Base-by-base conservation (phyloP, 2,329 filamentous ascomycete genomes). In the Hypoxylon sp. region DNA sequence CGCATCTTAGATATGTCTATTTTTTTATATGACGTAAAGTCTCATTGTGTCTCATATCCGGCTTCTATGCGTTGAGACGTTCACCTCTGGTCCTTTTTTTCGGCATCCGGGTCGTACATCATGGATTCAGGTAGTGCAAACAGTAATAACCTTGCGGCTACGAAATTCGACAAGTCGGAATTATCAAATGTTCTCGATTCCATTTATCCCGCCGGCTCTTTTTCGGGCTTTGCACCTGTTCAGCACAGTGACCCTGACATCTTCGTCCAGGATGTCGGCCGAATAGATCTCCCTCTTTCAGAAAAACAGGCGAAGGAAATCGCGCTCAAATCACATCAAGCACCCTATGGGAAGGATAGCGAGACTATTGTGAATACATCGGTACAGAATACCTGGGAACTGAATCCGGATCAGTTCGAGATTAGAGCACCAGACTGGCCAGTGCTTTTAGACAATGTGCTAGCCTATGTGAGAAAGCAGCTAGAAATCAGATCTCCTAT, bases 331-430 rank as follows among this genome's bases (percentile, higher is more conserved):
- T 72, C 74, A 7, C 72, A 66, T 2, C 75, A 78, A 45, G 77
- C 76, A 0, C 80, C 82, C 1, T 81, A 74, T 53, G 80, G 80
- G 4, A 82, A 79, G 60, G 81, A 79, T 1, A 78, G 72, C 21
- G 74, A 82, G 7, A 82, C 80, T 3, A 56, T 82, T 3, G 78
- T 83, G 11, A 81, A 84, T 60, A 78, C 76, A 0, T 41, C 75
- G 3, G 79, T 82, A 0, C 76, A 80, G 2, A 84, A 83, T 10
- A 82, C 79, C 0, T 83, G 79, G 80, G 80, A 85, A 67, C 58
- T 86, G 1, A 76, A 81, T 48, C 69, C 79, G 0, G 38, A 66
- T 2, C 76, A 82, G 21, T 83, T 85, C 60, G 64, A 74, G 3
- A 73, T 85, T 13, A 68, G 57, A 14, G 76, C 79, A 43, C 76